Base-by-base conservation (phyloP, 2,329 filamentous ascomycete species). In the Microsporum ferrugineum region DNA sequence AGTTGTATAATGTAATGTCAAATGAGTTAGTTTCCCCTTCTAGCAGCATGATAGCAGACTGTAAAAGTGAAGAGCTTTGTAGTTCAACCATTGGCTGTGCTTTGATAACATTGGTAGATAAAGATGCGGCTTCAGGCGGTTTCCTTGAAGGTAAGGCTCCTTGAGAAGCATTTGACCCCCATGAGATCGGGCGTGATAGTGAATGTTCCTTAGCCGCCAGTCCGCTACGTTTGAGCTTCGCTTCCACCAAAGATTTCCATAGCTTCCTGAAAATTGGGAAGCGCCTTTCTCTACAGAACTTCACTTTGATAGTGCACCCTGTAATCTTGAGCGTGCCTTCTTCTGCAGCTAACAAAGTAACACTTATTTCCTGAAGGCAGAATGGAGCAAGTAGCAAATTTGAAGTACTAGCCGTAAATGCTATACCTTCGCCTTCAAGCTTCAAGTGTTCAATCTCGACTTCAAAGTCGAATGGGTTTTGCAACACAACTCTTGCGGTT, bases 401-500 rank as follows among this genome's bases (percentile, higher is more conserved):
- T 65, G 87, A 84, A 12, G 81, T 76, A 5, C 82, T 75, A 0
- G 87, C 85, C 60, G 86, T 82, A 61, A 96, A 89, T 1, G 84
- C 80, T 29, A 85, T 82, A 0, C 89, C 91, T 63, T 88, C 84
- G 7, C 85, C 83, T 63, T 90, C 85, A 5, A 99, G 77, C 31
- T 80, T 81, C 51, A 99, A 81, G 59, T 84, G 87, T 70, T 97
- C 91, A 38, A 99, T 85, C 60, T 95, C 89, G 3, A 99, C 77
- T 64, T 96, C 90, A 65, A 97, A 87, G 63, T 97, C 92, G 67
- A 91, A 96, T 0, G 91, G 90, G 67, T 99, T 99, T 70, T 97
- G 94, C 17, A 99, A 78, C 1, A 88, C 91, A 34, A 97, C 81
- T 66, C 83, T 82, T 73, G 96, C 96, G 2, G 82, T 84, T 1